Percentiles rank a stretch among this genome's conserved stretches.
Evolutionary conservation across 495 filamentous ascomycete species (phyloP).

Genomic region (Penicillium turbatum): DNA sequence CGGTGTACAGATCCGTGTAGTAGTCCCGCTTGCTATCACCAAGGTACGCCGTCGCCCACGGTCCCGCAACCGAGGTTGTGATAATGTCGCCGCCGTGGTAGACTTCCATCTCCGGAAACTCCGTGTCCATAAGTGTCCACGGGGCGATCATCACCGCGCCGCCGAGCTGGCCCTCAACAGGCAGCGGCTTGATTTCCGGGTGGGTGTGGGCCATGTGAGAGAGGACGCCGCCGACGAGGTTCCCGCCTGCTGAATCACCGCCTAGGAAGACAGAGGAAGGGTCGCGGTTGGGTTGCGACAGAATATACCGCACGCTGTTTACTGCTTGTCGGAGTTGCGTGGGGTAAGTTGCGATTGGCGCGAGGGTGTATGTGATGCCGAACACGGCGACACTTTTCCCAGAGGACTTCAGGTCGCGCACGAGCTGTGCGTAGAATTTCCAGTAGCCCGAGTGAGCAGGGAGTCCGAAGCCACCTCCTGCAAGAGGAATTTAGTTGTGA

Average conservation of each 20-base stretch:
- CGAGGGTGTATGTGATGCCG: slow-evolving; percentile 54
- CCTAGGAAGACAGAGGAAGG: slow-evolving; percentile 49
- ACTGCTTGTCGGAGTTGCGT: slow-evolving; percentile 57
- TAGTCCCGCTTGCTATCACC: slow-evolving; percentile 42
- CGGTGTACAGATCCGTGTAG: slow-evolving; percentile 52
- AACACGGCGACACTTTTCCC: slow-evolving; percentile 49
- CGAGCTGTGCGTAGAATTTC: slow-evolving; percentile 47
- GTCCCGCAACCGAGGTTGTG: slow-evolving; percentile 30
- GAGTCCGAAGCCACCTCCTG: slow-evolving; percentile 58
- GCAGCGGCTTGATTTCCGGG: slow-evolving; percentile 39
- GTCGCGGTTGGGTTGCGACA: slow-evolving; percentile 34
- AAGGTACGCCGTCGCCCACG: slow-evolving; percentile 51
- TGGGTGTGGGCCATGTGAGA: slow-evolving; percentile 61
- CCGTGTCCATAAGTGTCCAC: slow-evolving; percentile 49
- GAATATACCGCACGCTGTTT: slow-evolving; percentile 47
- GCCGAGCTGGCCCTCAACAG: slow-evolving; percentile 26
- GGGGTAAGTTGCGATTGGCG: slow-evolving; percentile 54
- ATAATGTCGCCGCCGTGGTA: slow-evolving; percentile 54
- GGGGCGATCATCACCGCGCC: slow-evolving; percentile 55
- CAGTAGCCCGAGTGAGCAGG: slow-evolving; percentile 50
- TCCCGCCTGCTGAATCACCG: slow-evolving; percentile 65
- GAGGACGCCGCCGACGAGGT: slow-evolving; percentile 53
- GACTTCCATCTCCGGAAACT: slow-evolving; percentile 33
- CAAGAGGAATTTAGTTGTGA: background rate
- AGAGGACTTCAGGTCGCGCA: slow-evolving; percentile 25